Conservation (phyloP, 1,284 basidiomycete species). For the Moesziomyces sp. region DNA sequence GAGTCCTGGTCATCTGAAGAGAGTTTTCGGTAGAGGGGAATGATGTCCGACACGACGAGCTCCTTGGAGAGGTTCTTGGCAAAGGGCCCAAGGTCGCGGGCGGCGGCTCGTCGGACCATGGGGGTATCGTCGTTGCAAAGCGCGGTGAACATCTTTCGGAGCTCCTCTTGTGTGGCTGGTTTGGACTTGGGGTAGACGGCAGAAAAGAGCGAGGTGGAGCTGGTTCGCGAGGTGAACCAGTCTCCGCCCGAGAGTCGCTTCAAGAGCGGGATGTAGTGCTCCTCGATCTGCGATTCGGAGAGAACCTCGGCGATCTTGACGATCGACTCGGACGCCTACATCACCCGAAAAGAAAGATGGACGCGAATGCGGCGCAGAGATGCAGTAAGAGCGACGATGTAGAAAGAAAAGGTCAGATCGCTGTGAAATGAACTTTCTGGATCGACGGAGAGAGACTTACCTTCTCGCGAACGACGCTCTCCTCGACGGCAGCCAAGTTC, state of each 20-base stretch:
- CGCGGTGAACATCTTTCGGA: conserved; percentile 84
- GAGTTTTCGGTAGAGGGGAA: conserved; percentile 93
- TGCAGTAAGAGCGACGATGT: not conserved
- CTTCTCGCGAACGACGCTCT: conserved; percentile 98
- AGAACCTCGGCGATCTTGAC: conserved; percentile 87
- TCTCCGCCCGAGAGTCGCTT: conserved; percentile 90
- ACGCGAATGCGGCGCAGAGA: not conserved
- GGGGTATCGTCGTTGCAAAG: conserved; percentile 95
- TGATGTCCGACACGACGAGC: conserved; percentile 79
- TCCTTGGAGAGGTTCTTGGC: conserved; percentile 66
- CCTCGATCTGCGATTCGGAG: conserved; percentile 84
- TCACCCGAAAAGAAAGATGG: not conserved
- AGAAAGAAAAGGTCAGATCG: not conserved
- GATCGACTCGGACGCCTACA: conserved; percentile 87
- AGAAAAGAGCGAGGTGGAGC: conserved; percentile 91
- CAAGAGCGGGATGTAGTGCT: conserved; percentile 90
- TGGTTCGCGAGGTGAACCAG: conserved; percentile 99
- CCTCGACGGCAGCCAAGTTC: conserved; percentile 95
- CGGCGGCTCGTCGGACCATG: conserved; percentile 96
- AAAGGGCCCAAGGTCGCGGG: conserved; percentile 84
- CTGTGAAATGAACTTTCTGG: not conserved
- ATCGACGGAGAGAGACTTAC: conserved; percentile 70
- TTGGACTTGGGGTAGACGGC: conserved; percentile 79
- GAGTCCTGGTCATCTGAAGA: conserved; percentile 98
- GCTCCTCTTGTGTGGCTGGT: conserved; percentile 80